Conservation (phyloP, 495 filamentous ascomycete genomes). For the Podospora fimiseda region DNA sequence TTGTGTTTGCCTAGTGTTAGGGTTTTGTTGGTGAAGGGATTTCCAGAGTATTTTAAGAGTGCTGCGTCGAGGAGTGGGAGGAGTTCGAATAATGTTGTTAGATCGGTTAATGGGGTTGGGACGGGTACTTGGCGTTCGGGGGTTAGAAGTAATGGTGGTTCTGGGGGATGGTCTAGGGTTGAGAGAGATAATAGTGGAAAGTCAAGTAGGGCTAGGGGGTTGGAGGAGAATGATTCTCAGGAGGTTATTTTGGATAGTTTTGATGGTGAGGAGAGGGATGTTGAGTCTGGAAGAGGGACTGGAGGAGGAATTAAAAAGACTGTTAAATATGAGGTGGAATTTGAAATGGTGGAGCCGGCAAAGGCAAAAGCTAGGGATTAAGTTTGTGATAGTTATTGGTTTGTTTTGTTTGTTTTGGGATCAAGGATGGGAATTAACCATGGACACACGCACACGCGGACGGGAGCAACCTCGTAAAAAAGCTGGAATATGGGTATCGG, state of each 20-base stretch:
- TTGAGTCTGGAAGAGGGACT: neutral
- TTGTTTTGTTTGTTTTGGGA: too few relatives aligned
- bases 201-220: neutral
- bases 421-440: too few relatives aligned
- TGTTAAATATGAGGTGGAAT: constrained; percentile 12
- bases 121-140: neutral
- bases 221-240: constrained; percentile 5
- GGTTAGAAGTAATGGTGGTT: neutral
- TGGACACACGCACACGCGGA: too few relatives aligned
- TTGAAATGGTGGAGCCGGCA: neutral
- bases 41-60: constrained; percentile 10
- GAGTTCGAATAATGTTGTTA: neutral
- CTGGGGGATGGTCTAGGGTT: constrained; percentile 6
- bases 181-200: too few relatives aligned
- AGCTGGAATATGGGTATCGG: too few relatives aligned
- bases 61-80: neutral
- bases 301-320: constrained; percentile 12
- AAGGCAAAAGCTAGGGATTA: too few relatives aligned
- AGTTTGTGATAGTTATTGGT: too few relatives aligned
- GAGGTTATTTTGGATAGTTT: constrained; percentile 1
- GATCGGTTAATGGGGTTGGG: neutral
- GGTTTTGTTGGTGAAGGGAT: constrained; percentile 15
- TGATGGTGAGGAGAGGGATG: neutral
- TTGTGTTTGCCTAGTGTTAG: constrained; percentile 25
- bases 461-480: too few relatives aligned